Base-by-base conservation (phyloP, 805 yeast genomes). In the Scheffersomyces lignosus region DNA sequence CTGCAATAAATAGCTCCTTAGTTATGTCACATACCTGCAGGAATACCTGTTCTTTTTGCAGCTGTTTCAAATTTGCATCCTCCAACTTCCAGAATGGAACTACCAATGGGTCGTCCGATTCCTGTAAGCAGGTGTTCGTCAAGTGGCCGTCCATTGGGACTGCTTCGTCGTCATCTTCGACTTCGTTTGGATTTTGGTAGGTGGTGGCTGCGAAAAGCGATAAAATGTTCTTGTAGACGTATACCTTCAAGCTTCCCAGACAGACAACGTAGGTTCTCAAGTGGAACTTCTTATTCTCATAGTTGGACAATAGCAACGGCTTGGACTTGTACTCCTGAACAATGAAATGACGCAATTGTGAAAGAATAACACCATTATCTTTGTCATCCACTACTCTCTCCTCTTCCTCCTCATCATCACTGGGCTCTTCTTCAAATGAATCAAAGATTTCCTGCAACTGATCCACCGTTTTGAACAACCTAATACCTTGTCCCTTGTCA, bases 401-500 rank as follows among this genome's bases (percentile, higher is more conserved):
- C n/a, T n/a, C n/a, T 17, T 75, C 82, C 1, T 73, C 81, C 13
- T 77, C 87, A 31, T 77, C 87, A 22, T 75, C 80, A 1, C 74
- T 76, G 3, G 65, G 76, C n/a, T 71, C 83, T 45, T 81, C 91
- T 49, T 90, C 96, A 58, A 88, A 89, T 3, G 83, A 79, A 50
- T 93, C 86, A 58, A 93, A 91, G 3, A 91, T 81, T 3, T 62
- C 73, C 58, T 90, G 96, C 33, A 93, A 66, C 51, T 89, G 93
- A 6, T 81, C 87, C 24, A 87, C 70, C 0, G 89, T 81, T 37
- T 72, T 73, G 65, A 93, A 93, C 0, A 93, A 62, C 27, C 96
- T 67, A 33, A 93, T 91, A 0, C 99, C 99, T 57, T 93, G 96
- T 8, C 96, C 99, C 56, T 91, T 83, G 56, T 93, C 99, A 52